Percentiles rank a stretch among this genome's conserved stretches.
phyloP scores from a whole-genome alignment of 805 yeast species.

The Pichia insulana region DNA sequence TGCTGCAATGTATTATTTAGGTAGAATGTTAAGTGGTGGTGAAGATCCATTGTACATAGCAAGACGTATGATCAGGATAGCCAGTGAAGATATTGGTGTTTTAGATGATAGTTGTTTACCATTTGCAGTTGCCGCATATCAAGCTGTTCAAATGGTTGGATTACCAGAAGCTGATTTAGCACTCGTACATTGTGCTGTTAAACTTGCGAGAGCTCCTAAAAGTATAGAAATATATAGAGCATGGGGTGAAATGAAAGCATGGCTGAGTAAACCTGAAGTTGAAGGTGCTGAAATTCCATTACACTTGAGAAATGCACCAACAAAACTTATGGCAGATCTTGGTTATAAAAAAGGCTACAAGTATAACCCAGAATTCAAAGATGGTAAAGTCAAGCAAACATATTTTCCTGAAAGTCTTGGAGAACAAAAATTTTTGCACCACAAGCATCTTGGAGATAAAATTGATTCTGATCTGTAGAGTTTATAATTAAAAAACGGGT shows the following conservation, averaged over 20 bases:
- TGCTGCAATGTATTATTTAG: conserved; percentile 82
- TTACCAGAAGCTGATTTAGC: conserved; percentile 90
- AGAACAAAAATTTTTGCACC: conserved; percentile 42
- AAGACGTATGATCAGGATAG: conserved; percentile 86
- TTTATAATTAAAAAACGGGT: too few species aligned
- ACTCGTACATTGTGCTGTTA: conserved; percentile 88
- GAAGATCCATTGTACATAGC: conserved; percentile 89
- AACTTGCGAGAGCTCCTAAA: conserved; percentile 76
- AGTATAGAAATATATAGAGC: conserved; percentile 82
- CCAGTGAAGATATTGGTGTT: conserved; percentile 89
- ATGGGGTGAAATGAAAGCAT: conserved; percentile 54
- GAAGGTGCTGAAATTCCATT: conserved; percentile 62
- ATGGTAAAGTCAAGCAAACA: conserved; percentile 66
- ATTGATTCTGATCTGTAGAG: conserved; percentile 33
- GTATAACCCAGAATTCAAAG: conserved; percentile 73
- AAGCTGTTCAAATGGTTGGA: conserved; percentile 83
- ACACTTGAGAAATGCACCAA: conserved; percentile 93
- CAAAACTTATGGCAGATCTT: conserved; percentile 76
- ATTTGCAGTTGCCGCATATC: conserved; percentile 76
- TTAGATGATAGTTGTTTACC: conserved; percentile 79
- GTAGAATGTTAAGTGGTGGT: conserved; percentile 85
- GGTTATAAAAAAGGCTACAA: conserved; percentile 83
- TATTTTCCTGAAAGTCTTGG: conserved; percentile 62
- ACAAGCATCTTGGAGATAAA: conserved; percentile 45
- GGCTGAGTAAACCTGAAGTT: conserved; percentile 50